A percentile compares a stretch with the other conserved stretches of the same genome.
Conservation (phyloP, 768 basidiomycete species). For the Steccherinum ochraceum region DNA sequence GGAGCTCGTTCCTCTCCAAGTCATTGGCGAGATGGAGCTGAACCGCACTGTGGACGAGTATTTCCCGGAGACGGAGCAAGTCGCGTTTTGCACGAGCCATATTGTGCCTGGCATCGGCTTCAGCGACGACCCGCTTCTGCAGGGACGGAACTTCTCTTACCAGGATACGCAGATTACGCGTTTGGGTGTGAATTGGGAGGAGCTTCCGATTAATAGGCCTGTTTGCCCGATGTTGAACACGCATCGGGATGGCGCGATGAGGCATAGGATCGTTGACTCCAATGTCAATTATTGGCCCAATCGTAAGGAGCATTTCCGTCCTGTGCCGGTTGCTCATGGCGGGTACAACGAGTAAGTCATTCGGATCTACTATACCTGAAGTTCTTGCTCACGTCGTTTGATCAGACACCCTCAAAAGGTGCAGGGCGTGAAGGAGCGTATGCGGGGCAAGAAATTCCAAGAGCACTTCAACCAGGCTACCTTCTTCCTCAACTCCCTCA, state of each 20-base stretch:
- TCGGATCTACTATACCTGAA: background rate
- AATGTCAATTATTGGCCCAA: slow-evolving; percentile 82
- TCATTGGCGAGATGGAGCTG: slow-evolving; percentile 70
- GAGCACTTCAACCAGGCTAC: slow-evolving; percentile 75
- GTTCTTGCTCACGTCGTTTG: slow-evolving; percentile 12
- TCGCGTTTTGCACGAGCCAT: slow-evolving; percentile 74
- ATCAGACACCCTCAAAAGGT: slow-evolving; percentile 43
- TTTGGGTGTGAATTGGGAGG: slow-evolving; percentile 73
- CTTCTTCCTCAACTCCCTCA: slow-evolving; percentile 81
- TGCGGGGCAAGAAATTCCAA: slow-evolving; percentile 66
- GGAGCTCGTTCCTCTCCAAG: slow-evolving; percentile 68
- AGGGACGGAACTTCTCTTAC: slow-evolving; percentile 83
- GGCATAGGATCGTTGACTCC: slow-evolving; percentile 52
- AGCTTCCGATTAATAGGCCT: slow-evolving; percentile 80
- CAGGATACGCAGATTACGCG: slow-evolving; percentile 81
- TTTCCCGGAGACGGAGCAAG: slow-evolving; percentile 85
- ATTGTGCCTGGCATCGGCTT: slow-evolving; percentile 63
- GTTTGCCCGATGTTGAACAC: slow-evolving; percentile 70
- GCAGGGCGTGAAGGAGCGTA: slow-evolving; percentile 49
- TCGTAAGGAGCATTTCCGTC: slow-evolving; percentile 44
- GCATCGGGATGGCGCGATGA: slow-evolving; percentile 54
- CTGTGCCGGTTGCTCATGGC: slow-evolving; percentile 43
- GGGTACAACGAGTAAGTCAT: slow-evolving; percentile 49
- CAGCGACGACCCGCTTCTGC: slow-evolving; percentile 74
- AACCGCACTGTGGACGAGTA: slow-evolving; percentile 64